Evolutionary conservation across 306 rosid species (phyloP), one percentile per base, ranked within the genome.

Genomic region (Spatholobus suberectus): DNA sequence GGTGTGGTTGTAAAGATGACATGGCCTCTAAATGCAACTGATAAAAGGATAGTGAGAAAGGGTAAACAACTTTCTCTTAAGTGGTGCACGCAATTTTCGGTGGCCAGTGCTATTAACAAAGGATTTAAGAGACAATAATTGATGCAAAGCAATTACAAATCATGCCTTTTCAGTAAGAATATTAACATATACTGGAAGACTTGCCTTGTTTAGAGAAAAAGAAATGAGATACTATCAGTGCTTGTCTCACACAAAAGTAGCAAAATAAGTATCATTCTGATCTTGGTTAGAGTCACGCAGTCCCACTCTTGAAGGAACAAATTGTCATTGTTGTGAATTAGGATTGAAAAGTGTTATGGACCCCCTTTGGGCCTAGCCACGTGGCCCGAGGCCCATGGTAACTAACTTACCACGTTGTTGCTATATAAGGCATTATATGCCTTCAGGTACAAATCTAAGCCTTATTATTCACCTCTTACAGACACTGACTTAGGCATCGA

Each of bases 41-140:
- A 27, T 35, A 32, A 71, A 72, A 54, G 9, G 61, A 54, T 12
- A 20, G 7, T 54, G 61, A 54, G 21, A 54, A 51, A n/a, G 26
- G 23, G 9, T 0, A 51, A n/a, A 51, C 18, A 47, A 47, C 49
- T 43, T 43, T 52, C 26, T 52, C 24, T n/a, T 15, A 58, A 24
- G 35, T 59, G 67, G 35, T 59, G 67, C 63, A 57, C 12, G 67
- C 67, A 11, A 26, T 14, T 62, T 24, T 62, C 21, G 1, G 43
- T 32, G 70, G 70, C 0, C 8, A 61, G 38, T 26, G 38, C 63
- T 26, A 5, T n/a, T 63, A n/a, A 66, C 47, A 68, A 37, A 9
- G 73, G 26, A 72, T 72, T 44, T 21, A 27, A 73, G 43, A 32
- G 62, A 32, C 61, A 73, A 73, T 67, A 73, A 73, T 73, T 4